These are phyloP conservation scores for Globisporangium echinulatum DNA, from an alignment of 352 stramenopile species.

Conservation along the genomic window DNA sequence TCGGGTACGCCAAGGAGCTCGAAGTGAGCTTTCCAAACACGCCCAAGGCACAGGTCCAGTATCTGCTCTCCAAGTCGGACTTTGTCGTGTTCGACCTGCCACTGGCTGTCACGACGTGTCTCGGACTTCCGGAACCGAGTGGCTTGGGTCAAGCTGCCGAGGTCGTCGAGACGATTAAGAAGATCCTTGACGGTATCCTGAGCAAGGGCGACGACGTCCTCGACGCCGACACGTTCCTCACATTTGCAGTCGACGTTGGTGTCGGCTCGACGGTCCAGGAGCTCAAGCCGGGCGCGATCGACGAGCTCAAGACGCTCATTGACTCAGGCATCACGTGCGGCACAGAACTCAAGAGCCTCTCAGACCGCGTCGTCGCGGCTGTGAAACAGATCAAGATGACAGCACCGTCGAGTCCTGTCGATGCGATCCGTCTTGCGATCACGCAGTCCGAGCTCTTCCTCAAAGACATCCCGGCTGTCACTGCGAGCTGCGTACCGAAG, in stretches of 20 bases:
- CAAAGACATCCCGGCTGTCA: constrained; percentile 35
- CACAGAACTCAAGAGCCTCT: constrained; percentile 32
- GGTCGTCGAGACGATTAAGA: constrained; percentile 6
- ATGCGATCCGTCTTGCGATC: constrained; percentile 36
- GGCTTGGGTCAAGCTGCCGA: neutral
- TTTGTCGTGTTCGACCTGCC: constrained; percentile 47
- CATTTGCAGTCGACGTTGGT: constrained; percentile 1
- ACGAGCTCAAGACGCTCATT: constrained; percentile 2
- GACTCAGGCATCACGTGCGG: constrained; percentile 26
- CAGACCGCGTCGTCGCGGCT: constrained; percentile 33
- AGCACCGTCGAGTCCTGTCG: constrained; percentile 17
- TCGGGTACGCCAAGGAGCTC: constrained; percentile 28
- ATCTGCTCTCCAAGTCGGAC: constrained; percentile 43
- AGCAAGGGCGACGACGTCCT: constrained; percentile 19
- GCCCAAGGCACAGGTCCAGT: constrained; percentile 37
- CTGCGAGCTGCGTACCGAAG: constrained; percentile 35
- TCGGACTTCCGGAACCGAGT: constrained; percentile 17
- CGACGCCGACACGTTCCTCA: neutral
- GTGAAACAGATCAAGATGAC: constrained; percentile 34
- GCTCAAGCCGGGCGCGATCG: neutral
- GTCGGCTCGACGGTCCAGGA: constrained; percentile 2
- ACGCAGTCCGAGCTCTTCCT: constrained; percentile 36
- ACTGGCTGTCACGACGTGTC: constrained; percentile 29
- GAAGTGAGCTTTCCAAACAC: constrained; percentile 23
- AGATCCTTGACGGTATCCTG: constrained; percentile 14